Evolutionary conservation across 495 filamentous ascomycete genomes (phyloP), one percentile per base, ranked within the genome.

Genomic region (Lepidopterella palustris): DNA sequence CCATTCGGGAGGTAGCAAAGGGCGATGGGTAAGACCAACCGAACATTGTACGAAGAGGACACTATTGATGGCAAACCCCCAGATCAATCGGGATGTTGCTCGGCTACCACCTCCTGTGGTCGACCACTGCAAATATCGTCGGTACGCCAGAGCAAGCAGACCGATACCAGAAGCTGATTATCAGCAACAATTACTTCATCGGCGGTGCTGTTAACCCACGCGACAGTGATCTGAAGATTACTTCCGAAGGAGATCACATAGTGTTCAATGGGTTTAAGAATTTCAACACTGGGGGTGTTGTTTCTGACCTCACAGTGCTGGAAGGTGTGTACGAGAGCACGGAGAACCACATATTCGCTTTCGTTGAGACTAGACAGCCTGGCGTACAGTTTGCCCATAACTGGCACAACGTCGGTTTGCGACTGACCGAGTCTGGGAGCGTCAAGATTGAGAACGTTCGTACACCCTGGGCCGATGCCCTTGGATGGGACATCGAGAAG

Each of bases 191-290:
- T 68, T 83, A 82, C 70, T 84, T 82, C 57, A 73, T 85, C 25
- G 82, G 82, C 20, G 82, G 75, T n/a, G 82, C 82, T 6, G 82
- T 85, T 47, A 85, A 85, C 66, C 81, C 82, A 10, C 76, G 83
- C 11, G 81, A 84, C 62, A 79, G 68, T 47, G 80, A 85, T 61
- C 71, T 82, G 23, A 78, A 73, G 45, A 81, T 83, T 61, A 79
- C 73, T 11, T 64, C 70, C 9, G 74, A 79, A 39, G 81, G 79
- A 10, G 75, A 79, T 6, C 59, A 78, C 10, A 65, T 84, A 26
- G 72, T 81, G 25, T 84, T 81, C 71, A 78, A 78, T 61, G 82
- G 82, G 21, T 74, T 73, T 64, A 85, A 85, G 68, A 65, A 78
- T 71, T 85, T 85, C 75, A 84, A 80, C 63, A 85, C 82, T 5